Evolutionary conservation across 768 basidiomycete genomes (phyloP).

Genomic region (Sarcomyxa edulis): DNA sequence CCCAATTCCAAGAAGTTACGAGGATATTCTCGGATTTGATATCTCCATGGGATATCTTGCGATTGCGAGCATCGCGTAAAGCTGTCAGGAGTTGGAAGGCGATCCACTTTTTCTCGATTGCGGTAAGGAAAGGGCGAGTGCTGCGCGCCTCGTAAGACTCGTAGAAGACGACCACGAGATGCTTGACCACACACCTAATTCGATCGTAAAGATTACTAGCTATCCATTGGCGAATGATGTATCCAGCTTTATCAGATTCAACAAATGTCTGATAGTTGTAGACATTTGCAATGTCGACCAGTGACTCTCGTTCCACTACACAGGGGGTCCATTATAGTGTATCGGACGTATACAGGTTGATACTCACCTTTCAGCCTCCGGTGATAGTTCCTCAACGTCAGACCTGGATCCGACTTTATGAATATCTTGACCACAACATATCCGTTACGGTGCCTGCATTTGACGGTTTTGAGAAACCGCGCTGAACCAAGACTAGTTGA

Average conservation of each 20-base stretch:
- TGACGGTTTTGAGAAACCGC: constrained; percentile 80
- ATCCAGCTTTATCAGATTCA: constrained; percentile 95
- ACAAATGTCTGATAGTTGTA: constrained; percentile 86
- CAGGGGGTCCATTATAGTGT: constrained; percentile 4
- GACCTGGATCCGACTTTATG: constrained; percentile 86
- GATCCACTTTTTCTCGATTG: constrained; percentile 97
- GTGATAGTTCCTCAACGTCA: constrained; percentile 72
- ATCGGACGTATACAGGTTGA: constrained; percentile 6
- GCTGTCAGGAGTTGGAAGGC: constrained; percentile 88
- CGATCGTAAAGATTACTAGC: constrained; percentile 94
- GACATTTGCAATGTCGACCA: constrained; percentile 82
- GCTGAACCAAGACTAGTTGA: constrained; percentile 57
- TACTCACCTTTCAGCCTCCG: constrained; percentile 69
- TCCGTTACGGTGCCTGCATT: constrained; percentile 79
- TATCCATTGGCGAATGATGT: constrained; percentile 91
- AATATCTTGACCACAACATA: constrained; percentile 91
- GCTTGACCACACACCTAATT: constrained; percentile 65
- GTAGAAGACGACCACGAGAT: background rate
- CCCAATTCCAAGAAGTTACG: constrained; percentile 94
- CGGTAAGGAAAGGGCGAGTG: constrained; percentile 89
- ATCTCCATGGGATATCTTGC: constrained; percentile 94
- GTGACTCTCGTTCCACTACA: constrained; percentile 78
- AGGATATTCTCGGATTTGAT: constrained; percentile 97
- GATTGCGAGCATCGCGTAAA: constrained; percentile 74
- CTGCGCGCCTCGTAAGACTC: constrained; percentile 33